A percentile compares a stretch with the other conserved stretches of the same genome.
phyloP scores from a whole-genome alignment of 257 asterid genomes.

The Solanum chilense region DNA sequence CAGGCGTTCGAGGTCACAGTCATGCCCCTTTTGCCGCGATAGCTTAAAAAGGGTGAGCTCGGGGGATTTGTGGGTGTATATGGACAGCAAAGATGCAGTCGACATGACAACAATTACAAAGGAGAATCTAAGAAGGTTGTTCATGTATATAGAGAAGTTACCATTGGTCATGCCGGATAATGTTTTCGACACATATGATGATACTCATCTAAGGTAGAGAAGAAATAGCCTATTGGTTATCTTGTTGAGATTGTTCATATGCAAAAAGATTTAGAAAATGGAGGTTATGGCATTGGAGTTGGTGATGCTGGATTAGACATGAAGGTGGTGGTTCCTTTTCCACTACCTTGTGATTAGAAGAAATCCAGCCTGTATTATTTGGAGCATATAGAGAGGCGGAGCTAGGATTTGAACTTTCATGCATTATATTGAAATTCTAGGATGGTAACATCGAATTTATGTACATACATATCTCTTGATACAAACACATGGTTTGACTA shows the following conservation, averaged over 20 bases:
- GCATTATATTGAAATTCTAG: background rate
- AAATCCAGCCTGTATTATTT: background rate
- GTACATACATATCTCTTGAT: background rate
- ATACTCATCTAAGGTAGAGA: conserved; percentile 59
- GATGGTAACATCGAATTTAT: background rate
- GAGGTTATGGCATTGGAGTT: background rate
- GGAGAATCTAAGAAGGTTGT: conserved; percentile 89
- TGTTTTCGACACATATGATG: conserved; percentile 65
- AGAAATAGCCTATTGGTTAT: background rate
- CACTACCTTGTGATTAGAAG: background rate
- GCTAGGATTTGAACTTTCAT: background rate
- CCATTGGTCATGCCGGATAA: conserved; percentile 69
- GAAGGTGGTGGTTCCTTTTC: background rate
- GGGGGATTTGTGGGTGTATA: conserved; percentile 75
- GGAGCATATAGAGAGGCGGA: background rate
- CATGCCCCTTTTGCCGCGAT: conserved; percentile 96
- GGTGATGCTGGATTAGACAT: background rate
- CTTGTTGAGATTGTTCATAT: background rate
- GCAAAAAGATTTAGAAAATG: background rate
- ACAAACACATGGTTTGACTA: background rate
- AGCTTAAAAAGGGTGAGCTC: conserved; percentile 82
- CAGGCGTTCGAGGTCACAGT: conserved; percentile 88
- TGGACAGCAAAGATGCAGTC: conserved; percentile 56
- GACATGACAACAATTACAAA: conserved; percentile 60
- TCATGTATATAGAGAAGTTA: conserved; percentile 74